These are phyloP conservation scores for Verticillium zaregamsianum DNA, from an alignment of 2,329 filamentous ascomycete genomes.

Conservation along the genomic window DNA sequence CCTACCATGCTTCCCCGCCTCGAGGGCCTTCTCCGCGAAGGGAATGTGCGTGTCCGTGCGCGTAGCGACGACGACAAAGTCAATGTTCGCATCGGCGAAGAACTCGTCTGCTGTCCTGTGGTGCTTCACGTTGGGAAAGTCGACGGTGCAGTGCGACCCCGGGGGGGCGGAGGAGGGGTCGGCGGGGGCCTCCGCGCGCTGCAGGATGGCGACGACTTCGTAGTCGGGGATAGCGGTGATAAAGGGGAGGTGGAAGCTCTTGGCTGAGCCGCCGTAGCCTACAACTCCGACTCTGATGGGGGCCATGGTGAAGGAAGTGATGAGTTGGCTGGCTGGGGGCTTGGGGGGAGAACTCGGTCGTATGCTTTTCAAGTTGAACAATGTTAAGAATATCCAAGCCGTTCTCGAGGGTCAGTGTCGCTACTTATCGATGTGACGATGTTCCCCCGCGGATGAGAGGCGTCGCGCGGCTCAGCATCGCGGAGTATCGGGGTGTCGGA, in stretches of 20 bases:
- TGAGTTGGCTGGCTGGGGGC: too few relatives aligned
- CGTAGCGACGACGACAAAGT: constrained; percentile 60
- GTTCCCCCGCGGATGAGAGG: too few relatives aligned
- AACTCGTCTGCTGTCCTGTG: constrained; percentile 56
- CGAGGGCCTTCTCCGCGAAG: constrained; percentile 50
- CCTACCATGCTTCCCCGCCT: constrained; percentile 53
- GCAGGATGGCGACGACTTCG: constrained; percentile 41
- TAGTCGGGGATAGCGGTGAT: constrained; percentile 41
- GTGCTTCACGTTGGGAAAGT: constrained; percentile 45
- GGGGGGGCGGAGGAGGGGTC: constrained; percentile 19
- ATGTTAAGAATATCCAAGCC: too few relatives aligned
- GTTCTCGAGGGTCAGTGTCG: too few relatives aligned
- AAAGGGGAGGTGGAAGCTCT: constrained; percentile 46
- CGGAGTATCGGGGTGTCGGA: too few relatives aligned
- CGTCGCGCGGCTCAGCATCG: too few relatives aligned
- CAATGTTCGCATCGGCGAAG: constrained; percentile 52
- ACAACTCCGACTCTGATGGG: constrained; percentile 43
- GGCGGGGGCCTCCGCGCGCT: constrained; percentile 34
- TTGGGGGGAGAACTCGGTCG: too few relatives aligned
- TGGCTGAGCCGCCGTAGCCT: constrained; percentile 45
- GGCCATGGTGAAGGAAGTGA: constrained; percentile 6
- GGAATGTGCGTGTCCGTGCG: constrained; percentile 45
- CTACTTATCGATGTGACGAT: too few relatives aligned
- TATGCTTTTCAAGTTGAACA: too few relatives aligned
- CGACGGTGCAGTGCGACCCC: constrained; percentile 42